Percentiles rank a stretch among this genome's conserved stretches.
phyloP scores from a whole-genome alignment of 2,329 filamentous ascomycete genomes.

The Sporothrix globosa region DNA sequence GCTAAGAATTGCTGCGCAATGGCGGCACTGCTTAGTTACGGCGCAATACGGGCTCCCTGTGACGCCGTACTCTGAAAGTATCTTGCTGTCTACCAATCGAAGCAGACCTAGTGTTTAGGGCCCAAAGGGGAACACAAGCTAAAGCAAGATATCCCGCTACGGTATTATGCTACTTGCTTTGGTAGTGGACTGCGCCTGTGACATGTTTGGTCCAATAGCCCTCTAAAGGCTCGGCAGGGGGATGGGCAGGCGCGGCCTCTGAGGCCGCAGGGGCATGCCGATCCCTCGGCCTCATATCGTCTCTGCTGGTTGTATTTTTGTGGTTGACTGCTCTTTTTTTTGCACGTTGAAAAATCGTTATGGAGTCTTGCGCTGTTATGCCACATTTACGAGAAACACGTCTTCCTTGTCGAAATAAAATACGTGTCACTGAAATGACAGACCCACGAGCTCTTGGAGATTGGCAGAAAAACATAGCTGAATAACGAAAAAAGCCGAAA shows the following conservation, averaged over 20 bases:
- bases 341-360: not conserved
- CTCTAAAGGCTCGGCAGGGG: constrained; percentile 10
- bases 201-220: too few species aligned
- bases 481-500: not conserved
- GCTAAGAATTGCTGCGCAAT: constrained; percentile 1
- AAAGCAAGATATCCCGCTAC: not conserved
- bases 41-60: not conserved
- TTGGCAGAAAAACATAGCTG: not conserved
- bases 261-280: constrained; percentile 7
- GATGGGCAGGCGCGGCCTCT: constrained; percentile 1
- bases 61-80: not conserved
- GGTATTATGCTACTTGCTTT: not conserved
- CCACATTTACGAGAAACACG: not conserved
- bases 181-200: not conserved
- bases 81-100: too few species aligned
- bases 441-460: not conserved
- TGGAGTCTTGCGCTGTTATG: not conserved
- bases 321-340: constrained; percentile 10
- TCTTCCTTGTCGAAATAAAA: not conserved
- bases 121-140: not conserved
- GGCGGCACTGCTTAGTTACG: not conserved
- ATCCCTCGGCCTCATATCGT: constrained; percentile 21
- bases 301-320: not conserved
- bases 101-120: not conserved
- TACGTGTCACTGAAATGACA: constrained; percentile 10